phyloP scores from a whole-genome alignment of 2,329 filamentous ascomycete species.

The Alternaria angustiovoidea region DNA sequence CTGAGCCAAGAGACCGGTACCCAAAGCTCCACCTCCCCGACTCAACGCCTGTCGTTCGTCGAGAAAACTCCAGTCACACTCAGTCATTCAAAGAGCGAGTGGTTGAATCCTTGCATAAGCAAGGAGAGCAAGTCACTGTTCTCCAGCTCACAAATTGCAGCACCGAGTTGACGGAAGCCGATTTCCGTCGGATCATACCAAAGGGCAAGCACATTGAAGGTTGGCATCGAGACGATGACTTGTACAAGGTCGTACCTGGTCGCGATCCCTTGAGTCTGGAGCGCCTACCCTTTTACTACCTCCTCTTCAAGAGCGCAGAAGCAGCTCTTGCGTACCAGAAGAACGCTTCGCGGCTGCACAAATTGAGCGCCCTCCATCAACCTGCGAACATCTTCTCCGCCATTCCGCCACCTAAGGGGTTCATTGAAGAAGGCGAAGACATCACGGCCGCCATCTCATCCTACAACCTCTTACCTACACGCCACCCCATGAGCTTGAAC shows the following conservation, averaged over 20 bases:
- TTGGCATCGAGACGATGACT: conserved; percentile 67
- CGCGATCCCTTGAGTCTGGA: conserved; percentile 70
- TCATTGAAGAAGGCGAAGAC: conserved; percentile 58
- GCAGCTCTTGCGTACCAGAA: conserved; percentile 69
- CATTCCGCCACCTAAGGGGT: conserved; percentile 54
- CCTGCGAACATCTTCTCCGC: conserved; percentile 54
- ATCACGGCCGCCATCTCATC: conserved; percentile 51
- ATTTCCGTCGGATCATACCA: conserved; percentile 74
- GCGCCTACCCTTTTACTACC: conserved; percentile 70
- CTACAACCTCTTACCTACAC: conserved; percentile 58
- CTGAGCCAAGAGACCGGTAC: conserved; percentile 26
- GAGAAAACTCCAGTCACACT: conserved; percentile 4
- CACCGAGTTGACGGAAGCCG: conserved; percentile 66
- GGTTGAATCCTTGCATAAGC: conserved; percentile 32
- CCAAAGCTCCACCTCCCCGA: conserved; percentile 42
- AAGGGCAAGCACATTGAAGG: conserved; percentile 70
- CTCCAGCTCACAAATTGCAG: conserved; percentile 65
- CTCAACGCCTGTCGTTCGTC: conserved; percentile 19
- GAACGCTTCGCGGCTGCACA: conserved; percentile 62
- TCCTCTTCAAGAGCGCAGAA: conserved; percentile 70
- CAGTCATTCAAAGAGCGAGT: conserved; percentile 27
- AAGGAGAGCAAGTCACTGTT: conserved; percentile 46
- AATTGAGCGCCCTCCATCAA: conserved; percentile 55
- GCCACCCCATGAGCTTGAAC: conserved; percentile 32
- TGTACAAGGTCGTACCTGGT: conserved; percentile 70